These are phyloP conservation scores for Betula pendula DNA, from an alignment of 306 rosid species.

Conservation along the genomic window DNA sequence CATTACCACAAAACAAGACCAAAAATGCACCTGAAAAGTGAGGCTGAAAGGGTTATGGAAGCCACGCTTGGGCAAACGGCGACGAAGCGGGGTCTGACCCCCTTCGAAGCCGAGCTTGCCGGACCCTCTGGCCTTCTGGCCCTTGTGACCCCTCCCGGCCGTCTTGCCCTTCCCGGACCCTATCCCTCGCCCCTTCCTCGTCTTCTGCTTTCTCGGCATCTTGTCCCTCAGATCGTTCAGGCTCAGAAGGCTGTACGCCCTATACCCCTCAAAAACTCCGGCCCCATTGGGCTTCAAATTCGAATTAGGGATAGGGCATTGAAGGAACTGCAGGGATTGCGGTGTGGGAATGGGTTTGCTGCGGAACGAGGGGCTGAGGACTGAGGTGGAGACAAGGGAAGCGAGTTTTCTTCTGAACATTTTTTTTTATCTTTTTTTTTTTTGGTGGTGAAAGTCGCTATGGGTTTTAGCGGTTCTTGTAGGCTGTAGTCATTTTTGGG, in stretches of 20 bases:
- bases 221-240: constrained; percentile 83
- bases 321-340: constrained; percentile 15
- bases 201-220: constrained; percentile 86
- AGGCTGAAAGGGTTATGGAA: constrained; percentile 87
- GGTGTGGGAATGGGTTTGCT: constrained; percentile 10
- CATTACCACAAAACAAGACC: neutral
- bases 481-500: neutral
- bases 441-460: neutral
- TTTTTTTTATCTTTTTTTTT: neutral
- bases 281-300: neutral
- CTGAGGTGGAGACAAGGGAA: constrained; percentile 35
- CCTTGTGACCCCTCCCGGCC: constrained; percentile 98
- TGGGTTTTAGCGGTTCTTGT: neutral
- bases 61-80: constrained; percentile 89
- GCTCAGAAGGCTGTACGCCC: constrained; percentile 84
- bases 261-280: constrained; percentile 38
- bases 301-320: constrained; percentile 10
- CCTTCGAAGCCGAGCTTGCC: constrained; percentile 95
- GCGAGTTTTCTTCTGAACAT: constrained; percentile 43
- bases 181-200: constrained; percentile 94
- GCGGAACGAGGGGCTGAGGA: constrained; percentile 6
- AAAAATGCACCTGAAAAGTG: constrained; percentile 74
- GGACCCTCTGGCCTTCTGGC: constrained; percentile 85
- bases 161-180: constrained; percentile 99
- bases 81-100: constrained; percentile 94